Percentiles rank a stretch among this genome's conserved stretches.
Evolutionary conservation across 2,329 filamentous ascomycete species (phyloP).

Genomic region (Chaetomium sp.): DNA sequence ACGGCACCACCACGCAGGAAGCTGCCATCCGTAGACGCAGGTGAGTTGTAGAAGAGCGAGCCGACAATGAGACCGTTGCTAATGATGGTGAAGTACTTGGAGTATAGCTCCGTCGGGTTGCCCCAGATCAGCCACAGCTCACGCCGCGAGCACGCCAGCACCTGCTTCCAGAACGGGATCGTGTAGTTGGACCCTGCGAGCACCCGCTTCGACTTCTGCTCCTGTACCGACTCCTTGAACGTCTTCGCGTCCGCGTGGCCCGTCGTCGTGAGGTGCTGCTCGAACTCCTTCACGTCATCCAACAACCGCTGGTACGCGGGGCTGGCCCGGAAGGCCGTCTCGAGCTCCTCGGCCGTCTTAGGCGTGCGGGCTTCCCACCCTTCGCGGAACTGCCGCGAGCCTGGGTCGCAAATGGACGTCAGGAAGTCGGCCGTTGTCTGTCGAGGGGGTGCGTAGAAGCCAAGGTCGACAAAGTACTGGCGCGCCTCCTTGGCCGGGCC

Average conservation of each 20-base stretch:
- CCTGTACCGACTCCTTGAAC: conserved; percentile 26
- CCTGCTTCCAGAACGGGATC: conserved; percentile 65
- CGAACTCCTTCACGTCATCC: conserved; percentile 45
- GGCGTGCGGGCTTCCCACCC: conserved; percentile 62
- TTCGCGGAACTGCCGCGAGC: conserved; percentile 60
- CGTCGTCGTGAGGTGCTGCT: conserved; percentile 23
- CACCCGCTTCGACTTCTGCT: conserved; percentile 42
- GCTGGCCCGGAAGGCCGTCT: conserved; percentile 57
- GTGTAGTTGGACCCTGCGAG: conserved; percentile 52
- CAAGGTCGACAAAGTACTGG: conserved; percentile 59
- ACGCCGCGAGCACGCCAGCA: conserved; percentile 57
- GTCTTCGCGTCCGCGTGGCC: conserved; percentile 17
- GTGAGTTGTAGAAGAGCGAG: conserved; percentile 68
- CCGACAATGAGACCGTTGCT: conserved; percentile 68
- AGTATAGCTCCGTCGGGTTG: conserved; percentile 67
- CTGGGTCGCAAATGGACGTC: conserved; percentile 67
- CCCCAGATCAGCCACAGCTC: conserved; percentile 68
- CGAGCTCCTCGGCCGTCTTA: conserved; percentile 62
- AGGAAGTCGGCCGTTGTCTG: conserved; percentile 73
- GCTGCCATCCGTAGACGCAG: conserved; percentile 53
- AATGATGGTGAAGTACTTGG: conserved; percentile 73
- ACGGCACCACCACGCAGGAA: conserved; percentile 47
- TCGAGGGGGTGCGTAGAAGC: conserved; percentile 52
- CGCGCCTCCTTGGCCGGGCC: conserved; percentile 56
- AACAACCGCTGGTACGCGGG: conserved; percentile 50